phyloP scores from a whole-genome alignment of 139 green algal genomes.

The Chlorella sorokiniana region DNA sequence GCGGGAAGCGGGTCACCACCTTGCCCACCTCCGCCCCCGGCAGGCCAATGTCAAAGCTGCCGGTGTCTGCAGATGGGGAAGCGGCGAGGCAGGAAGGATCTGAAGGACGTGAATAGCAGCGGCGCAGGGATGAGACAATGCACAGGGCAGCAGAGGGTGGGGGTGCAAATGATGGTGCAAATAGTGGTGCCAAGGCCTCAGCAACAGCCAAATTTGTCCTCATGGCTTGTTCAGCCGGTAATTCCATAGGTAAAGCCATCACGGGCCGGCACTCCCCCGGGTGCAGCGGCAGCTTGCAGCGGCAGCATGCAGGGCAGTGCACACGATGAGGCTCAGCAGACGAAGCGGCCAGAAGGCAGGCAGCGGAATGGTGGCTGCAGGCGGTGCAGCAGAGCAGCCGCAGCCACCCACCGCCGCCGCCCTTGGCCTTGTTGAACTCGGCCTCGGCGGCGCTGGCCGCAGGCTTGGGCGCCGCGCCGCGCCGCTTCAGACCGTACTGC shows the following conservation, averaged over 20 bases:
- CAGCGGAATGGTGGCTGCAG: not conserved
- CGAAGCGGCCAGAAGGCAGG: not conserved
- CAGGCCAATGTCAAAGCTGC: conserved; percentile 91
- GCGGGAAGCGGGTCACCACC: conserved; percentile 97
- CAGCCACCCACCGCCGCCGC: conserved; percentile 19
- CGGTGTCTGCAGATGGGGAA: conserved; percentile 47
- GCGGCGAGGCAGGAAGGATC: not conserved
- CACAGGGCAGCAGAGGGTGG: too few species aligned
- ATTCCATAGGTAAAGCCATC: too few species aligned
- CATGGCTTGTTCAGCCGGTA: too few species aligned
- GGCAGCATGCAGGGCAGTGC: too few species aligned
- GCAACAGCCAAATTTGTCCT: too few species aligned
- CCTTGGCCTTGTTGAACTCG: conserved; percentile 38
- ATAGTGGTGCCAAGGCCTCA: too few species aligned
- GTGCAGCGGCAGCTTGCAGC: too few species aligned
- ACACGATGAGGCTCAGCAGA: too few species aligned
- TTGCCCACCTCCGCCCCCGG: conserved; percentile 77
- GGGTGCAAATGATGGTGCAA: too few species aligned
- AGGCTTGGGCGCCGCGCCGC: conserved; percentile 33
- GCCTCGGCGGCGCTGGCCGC: conserved; percentile 29
- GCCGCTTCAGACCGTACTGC: conserved; percentile 41
- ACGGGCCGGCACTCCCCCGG: too few species aligned
- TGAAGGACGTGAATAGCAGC: not conserved
- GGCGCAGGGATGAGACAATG: not conserved
- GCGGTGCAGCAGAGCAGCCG: not conserved